phyloP scores from a whole-genome alignment of 148 eudicot species.

The Bassia scoparia region DNA sequence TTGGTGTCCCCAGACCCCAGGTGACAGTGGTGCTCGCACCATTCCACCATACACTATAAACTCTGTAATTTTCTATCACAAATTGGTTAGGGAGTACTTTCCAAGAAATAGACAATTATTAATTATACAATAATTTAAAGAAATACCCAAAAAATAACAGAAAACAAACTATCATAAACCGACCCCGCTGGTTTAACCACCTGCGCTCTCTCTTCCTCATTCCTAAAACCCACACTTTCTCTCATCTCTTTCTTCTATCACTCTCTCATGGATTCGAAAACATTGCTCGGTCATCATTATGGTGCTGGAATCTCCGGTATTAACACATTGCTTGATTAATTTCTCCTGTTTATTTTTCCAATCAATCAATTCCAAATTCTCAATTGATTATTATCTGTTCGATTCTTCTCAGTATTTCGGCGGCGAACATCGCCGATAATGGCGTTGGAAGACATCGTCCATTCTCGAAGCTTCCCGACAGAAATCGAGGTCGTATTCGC shows the following conservation, averaged over 20 bases:
- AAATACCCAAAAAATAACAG: neutral
- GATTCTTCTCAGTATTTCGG: slow-evolving; percentile 52
- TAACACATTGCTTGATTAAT: neutral
- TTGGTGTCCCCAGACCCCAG: no score
- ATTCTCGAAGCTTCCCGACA: slow-evolving; percentile 74
- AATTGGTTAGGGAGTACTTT: no score
- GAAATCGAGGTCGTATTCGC: slow-evolving; percentile 65
- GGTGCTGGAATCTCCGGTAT: slow-evolving; percentile 90
- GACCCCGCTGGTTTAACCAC: slow-evolving; percentile 25
- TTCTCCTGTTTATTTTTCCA: neutral
- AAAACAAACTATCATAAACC: slow-evolving; percentile 21
- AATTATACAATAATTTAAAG: no score
- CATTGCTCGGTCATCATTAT: slow-evolving; percentile 65
- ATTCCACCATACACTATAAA: no score
- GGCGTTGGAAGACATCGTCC: slow-evolving; percentile 75
- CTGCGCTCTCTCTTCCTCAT: neutral
- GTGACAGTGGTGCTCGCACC: no score
- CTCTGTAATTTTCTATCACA: no score
- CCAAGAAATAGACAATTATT: no score
- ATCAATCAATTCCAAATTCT: neutral
- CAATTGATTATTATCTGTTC: neutral
- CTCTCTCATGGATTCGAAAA: slow-evolving; percentile 53
- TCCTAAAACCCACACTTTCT: neutral
- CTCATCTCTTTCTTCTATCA: neutral
- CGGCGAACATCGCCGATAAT: slow-evolving; percentile 70